These are phyloP conservation scores for Bauhinia variegata DNA, from an alignment of 306 rosid species.

Conservation along the genomic window DNA sequence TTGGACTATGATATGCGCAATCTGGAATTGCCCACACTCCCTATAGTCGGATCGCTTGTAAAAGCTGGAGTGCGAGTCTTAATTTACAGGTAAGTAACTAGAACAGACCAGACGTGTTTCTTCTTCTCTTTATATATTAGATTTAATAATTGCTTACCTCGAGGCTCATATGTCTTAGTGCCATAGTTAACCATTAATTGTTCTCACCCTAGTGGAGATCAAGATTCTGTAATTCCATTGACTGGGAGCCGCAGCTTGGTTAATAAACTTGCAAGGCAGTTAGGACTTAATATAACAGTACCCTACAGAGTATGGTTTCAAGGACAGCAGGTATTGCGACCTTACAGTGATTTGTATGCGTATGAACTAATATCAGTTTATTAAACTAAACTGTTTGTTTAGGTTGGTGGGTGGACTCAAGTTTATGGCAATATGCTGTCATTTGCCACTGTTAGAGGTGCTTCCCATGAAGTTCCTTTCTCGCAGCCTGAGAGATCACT, in stretches of 20 bases:
- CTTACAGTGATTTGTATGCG: background rate
- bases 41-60: conserved; percentile 62
- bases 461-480: conserved; percentile 96
- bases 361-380: conserved; percentile 20
- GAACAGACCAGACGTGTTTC: background rate
- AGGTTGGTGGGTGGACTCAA: conserved; percentile 99
- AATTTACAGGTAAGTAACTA: conserved; percentile 71
- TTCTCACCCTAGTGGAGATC: conserved; percentile 78
- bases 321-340: conserved; percentile 67
- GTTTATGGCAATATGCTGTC: conserved; percentile 85
- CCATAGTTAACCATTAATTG: conserved; percentile 9
- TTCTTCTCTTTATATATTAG: background rate
- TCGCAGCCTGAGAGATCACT: conserved; percentile 94
- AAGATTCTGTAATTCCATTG: conserved; percentile 94
- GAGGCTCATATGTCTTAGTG: background rate
- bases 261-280: conserved; percentile 60
- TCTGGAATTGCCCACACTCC: conserved; percentile 84
- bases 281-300: conserved; percentile 71
- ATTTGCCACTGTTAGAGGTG: conserved; percentile 93
- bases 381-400: conserved; percentile 20
- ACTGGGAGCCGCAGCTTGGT: conserved; percentile 86
- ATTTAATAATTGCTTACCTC: background rate
- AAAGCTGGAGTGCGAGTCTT: conserved; percentile 79
- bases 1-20: conserved; percentile 73
- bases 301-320: conserved; percentile 95